Percentiles rank a stretch among this genome's conserved stretches.
Conservation (phyloP, 2,329 filamentous ascomycete species). For the Neofusicoccum umdonicola region DNA sequence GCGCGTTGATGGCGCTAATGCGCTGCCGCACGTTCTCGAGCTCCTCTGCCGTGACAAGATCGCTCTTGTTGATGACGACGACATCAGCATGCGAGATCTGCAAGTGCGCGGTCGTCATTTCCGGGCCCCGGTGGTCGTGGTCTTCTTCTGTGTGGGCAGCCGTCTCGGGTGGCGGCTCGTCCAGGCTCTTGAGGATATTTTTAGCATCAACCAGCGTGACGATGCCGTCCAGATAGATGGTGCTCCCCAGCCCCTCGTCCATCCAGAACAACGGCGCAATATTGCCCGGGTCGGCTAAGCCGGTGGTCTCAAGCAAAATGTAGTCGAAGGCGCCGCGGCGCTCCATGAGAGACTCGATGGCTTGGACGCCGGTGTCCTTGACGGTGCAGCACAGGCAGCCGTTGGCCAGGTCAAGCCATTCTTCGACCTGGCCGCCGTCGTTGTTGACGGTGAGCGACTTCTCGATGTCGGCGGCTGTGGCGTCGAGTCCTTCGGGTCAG, state of each 20-base stretch:
- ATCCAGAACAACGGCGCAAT: slow-evolving; percentile 97
- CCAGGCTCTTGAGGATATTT: slow-evolving; percentile 79
- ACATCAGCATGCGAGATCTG: slow-evolving; percentile 98
- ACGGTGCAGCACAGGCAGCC: slow-evolving; percentile 98
- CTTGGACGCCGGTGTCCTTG: slow-evolving; percentile 91
- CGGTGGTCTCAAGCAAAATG: slow-evolving; percentile 94
- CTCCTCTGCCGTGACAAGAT: slow-evolving; percentile 71
- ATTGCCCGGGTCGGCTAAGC: slow-evolving; percentile 91
- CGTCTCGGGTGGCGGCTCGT: slow-evolving; percentile 56
- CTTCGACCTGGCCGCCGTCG: slow-evolving; percentile 76
- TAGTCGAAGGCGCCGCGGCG: slow-evolving; percentile 94
- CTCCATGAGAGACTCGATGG: slow-evolving; percentile 94
- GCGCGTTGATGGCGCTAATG: slow-evolving; percentile 80
- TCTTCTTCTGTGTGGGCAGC: slow-evolving; percentile 50
- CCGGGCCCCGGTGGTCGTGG: slow-evolving; percentile 55
- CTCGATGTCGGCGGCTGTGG: slow-evolving; percentile 84
- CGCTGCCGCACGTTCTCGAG: slow-evolving; percentile 68
- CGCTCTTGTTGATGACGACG: slow-evolving; percentile 88
- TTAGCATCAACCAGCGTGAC: slow-evolving; percentile 94
- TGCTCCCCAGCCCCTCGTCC: slow-evolving; percentile 90
- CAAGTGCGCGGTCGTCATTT: slow-evolving; percentile 88
- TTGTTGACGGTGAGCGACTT: slow-evolving; percentile 91
- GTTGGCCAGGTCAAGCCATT: slow-evolving; percentile 95
- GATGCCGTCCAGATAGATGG: slow-evolving; percentile 94
- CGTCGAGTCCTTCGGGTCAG: neutral